These are phyloP conservation scores for Zopfia rhizophila DNA, from an alignment of 2,329 filamentous ascomycete species.

Conservation along the genomic window DNA sequence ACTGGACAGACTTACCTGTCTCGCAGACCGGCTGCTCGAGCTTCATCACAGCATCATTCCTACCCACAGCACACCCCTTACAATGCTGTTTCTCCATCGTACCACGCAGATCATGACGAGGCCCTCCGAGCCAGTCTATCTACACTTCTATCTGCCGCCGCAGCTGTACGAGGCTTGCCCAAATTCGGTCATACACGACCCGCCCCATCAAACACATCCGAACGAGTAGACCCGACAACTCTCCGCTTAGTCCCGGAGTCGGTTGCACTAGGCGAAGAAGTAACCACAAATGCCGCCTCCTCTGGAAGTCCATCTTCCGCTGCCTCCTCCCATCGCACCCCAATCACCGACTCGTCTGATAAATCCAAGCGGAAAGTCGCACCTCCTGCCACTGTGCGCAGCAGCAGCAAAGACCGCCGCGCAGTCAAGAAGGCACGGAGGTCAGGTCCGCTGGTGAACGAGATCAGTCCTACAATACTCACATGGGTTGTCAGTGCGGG, in stretches of 20 bases:
- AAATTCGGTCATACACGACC: constrained; percentile 63
- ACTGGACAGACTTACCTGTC: constrained; percentile 62
- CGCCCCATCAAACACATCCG: constrained; percentile 46
- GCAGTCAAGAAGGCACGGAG: constrained; percentile 56
- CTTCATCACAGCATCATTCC: constrained; percentile 52
- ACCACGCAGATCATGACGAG: constrained; percentile 90
- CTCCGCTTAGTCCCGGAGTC: constrained; percentile 71
- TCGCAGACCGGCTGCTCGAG: constrained; percentile 42
- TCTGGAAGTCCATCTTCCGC: constrained; percentile 34
- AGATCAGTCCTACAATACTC: constrained; percentile 68
- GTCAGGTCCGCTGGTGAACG: constrained; percentile 46
- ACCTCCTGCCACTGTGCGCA: constrained; percentile 43
- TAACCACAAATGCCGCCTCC: constrained; percentile 35
- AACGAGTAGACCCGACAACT: constrained; percentile 60
- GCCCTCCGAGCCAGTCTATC: constrained; percentile 93
- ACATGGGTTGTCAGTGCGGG: constrained; percentile 74
- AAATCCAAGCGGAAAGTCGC: constrained; percentile 59
- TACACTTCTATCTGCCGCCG: constrained; percentile 92
- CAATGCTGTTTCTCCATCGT: constrained; percentile 77
- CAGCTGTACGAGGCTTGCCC: constrained; percentile 83
- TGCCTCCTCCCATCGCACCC: constrained; percentile 36
- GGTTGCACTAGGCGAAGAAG: constrained; percentile 59
- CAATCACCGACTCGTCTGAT: constrained; percentile 44
- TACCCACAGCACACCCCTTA: constrained; percentile 65
- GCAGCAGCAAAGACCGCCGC: constrained; percentile 57